These are phyloP conservation scores for Clarireedia sp. DNA, from an alignment of 2,329 filamentous ascomycete genomes.

Conservation along the genomic window DNA sequence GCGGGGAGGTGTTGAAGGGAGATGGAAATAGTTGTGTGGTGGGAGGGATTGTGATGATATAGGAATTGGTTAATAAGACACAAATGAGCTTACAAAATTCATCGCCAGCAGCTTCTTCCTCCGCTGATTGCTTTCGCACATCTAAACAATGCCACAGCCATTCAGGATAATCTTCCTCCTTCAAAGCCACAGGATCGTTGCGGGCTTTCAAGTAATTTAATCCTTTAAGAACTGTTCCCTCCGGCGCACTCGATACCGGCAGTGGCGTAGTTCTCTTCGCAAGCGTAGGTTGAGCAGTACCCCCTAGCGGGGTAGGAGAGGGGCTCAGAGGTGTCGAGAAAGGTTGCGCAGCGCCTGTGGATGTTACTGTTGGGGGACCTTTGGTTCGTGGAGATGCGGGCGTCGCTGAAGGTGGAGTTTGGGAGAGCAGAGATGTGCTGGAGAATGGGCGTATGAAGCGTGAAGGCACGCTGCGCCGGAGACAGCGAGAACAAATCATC, in stretches of 20 bases:
- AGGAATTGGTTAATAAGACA: background rate
- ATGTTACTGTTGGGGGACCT: constrained; percentile 20
- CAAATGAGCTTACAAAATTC: constrained; percentile 63
- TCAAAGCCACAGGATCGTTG: constrained; percentile 63
- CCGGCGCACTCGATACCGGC: constrained; percentile 31
- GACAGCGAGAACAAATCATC: constrained; percentile 38
- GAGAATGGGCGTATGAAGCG: constrained; percentile 13
- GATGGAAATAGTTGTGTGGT: too few relatives aligned
- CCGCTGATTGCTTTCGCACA: constrained; percentile 46
- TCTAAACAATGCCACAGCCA: constrained; percentile 74
- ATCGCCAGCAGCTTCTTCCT: constrained; percentile 51
- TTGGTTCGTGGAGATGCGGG: constrained; percentile 13
- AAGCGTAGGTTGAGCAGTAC: background rate
- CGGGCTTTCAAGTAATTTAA: constrained; percentile 71
- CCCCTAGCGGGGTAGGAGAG: constrained; percentile 13
- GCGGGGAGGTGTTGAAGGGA: background rate
- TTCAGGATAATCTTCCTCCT: constrained; percentile 68
- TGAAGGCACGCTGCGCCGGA: constrained; percentile 35
- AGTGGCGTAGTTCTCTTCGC: constrained; percentile 6
- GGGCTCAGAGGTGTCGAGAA: constrained; percentile 29
- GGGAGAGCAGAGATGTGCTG: constrained; percentile 12
- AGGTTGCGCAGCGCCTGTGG: constrained; percentile 25
- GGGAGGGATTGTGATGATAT: background rate
- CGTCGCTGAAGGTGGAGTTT: constrained; percentile 20
- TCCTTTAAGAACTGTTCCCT: constrained; percentile 63